These are phyloP conservation scores for Sporothrix protearum DNA, from an alignment of 2,329 filamentous ascomycete genomes.

Conservation along the genomic window DNA sequence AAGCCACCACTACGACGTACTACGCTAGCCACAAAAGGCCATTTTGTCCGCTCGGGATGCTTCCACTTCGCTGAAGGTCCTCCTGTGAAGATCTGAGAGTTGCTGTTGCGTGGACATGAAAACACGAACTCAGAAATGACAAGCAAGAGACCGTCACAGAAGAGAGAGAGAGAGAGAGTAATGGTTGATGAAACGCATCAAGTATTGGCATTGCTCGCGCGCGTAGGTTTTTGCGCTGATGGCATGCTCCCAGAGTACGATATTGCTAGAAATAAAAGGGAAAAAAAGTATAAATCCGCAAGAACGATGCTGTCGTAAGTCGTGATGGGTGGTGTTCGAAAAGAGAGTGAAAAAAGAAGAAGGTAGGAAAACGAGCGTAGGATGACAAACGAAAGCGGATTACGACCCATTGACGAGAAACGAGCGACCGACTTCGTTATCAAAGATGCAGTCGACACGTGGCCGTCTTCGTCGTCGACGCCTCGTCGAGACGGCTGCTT, in stretches of 20 bases:
- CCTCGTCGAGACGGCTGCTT: too few species aligned
- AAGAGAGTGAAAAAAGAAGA: neutral
- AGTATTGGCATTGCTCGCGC: too few species aligned
- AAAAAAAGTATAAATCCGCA: constrained; percentile 19
- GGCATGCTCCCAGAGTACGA: neutral
- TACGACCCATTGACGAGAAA: too few species aligned
- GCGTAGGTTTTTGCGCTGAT: too few species aligned
- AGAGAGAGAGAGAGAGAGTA: neutral
- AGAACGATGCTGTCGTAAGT: constrained; percentile 10
- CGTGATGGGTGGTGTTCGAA: neutral
- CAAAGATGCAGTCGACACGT: neutral
- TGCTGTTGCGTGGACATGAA: too few species aligned
- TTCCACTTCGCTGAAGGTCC: neutral
- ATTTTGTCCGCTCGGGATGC: neutral
- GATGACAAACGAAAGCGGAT: too few species aligned
- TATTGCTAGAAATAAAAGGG: constrained; percentile 10
- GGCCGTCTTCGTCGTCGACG: neutral
- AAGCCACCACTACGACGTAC: too few species aligned
- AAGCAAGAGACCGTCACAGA: neutral
- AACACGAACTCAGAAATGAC: neutral
- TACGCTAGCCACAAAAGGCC: too few species aligned
- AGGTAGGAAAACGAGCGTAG: neutral
- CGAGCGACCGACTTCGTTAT: too few species aligned
- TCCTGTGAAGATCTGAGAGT: neutral
- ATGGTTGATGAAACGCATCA: neutral